Conservation (phyloP, 1,284 basidiomycete genomes). For the Coniferiporia sulphurascens region DNA sequence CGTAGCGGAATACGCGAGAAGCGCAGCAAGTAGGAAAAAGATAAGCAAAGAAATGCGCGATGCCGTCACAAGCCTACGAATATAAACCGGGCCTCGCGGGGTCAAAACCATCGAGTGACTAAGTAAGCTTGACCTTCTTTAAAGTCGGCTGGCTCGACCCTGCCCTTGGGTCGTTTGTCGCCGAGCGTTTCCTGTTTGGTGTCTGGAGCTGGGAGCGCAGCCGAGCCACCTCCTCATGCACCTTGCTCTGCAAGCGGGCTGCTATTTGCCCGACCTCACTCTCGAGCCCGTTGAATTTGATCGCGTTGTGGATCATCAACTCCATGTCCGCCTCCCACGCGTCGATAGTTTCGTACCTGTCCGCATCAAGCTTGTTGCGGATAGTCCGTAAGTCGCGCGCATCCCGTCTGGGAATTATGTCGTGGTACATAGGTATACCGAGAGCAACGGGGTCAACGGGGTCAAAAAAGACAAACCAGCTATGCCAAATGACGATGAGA, state of each 20-base stretch:
- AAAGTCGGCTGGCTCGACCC: conserved; percentile 3
- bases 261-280: conserved; percentile 70
- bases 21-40: neutral
- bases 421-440: conserved; percentile 79
- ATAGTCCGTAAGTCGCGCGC: conserved; percentile 87
- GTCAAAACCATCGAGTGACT: neutral
- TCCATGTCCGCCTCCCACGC: conserved; percentile 79
- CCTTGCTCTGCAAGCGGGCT: conserved; percentile 7
- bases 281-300: conserved; percentile 78
- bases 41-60: neutral
- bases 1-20: neutral
- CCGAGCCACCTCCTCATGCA: conserved; percentile 8
- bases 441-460: conserved; percentile 79
- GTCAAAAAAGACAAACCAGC: conserved; percentile 76
- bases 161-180: conserved; percentile 2
- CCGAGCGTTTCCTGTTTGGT: conserved; percentile 15
- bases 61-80: neutral
- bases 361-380: conserved; percentile 73
- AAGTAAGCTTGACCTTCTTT: conserved; percentile 14
- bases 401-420: conserved; percentile 77
- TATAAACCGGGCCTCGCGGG: neutral
- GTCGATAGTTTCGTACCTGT: conserved; percentile 76
- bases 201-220: neutral
- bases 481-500: conserved; percentile 25
- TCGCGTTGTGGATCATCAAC: conserved; percentile 83